Evolutionary conservation across 2,329 filamentous ascomycete species (phyloP).

Genomic region (Fusarium fracticaudum): DNA sequence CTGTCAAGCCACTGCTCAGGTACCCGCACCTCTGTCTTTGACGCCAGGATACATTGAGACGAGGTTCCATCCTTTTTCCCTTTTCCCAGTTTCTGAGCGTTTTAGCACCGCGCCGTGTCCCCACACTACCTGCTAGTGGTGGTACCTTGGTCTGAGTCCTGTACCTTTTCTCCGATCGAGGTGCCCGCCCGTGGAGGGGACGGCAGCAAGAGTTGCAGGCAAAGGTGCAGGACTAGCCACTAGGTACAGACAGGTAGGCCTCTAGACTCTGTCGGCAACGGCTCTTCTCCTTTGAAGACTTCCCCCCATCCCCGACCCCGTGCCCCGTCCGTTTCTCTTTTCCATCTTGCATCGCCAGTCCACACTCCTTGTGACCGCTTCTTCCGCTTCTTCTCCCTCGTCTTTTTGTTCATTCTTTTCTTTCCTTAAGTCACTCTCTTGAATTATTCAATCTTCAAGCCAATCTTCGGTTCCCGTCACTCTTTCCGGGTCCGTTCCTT

Average conservation of each 20-base stretch:
- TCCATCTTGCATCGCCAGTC: slow-evolving; percentile 47
- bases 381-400: slow-evolving; percentile 50
- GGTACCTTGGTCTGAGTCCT: slow-evolving; percentile 23
- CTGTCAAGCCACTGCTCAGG: slow-evolving; percentile 27
- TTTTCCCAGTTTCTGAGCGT: slow-evolving; percentile 29
- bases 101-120: slow-evolving; percentile 19
- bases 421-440: slow-evolving; percentile 65
- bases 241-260: not conserved
- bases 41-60: slow-evolving; percentile 21
- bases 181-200: slow-evolving; percentile 14
- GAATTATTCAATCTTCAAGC: slow-evolving; percentile 43
- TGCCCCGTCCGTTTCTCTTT: slow-evolving; percentile 49
- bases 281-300: slow-evolving; percentile 46
- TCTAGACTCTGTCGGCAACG: slow-evolving; percentile 20
- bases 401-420: slow-evolving; percentile 55
- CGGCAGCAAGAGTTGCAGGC: slow-evolving; percentile 9
- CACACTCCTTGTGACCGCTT: slow-evolving; percentile 52
- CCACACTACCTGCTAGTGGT: slow-evolving; percentile 21
- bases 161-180: slow-evolving; percentile 31
- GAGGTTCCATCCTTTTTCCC: slow-evolving; percentile 32
- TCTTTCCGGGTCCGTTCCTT: slow-evolving; percentile 61
- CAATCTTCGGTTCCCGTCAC: slow-evolving; percentile 59
- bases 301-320: slow-evolving; percentile 48
- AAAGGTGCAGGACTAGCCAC: slow-evolving; percentile 20
- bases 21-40: slow-evolving; percentile 32